Conservation (phyloP, 768 basidiomycete species). For the Macrolepiota albuminosa region DNA sequence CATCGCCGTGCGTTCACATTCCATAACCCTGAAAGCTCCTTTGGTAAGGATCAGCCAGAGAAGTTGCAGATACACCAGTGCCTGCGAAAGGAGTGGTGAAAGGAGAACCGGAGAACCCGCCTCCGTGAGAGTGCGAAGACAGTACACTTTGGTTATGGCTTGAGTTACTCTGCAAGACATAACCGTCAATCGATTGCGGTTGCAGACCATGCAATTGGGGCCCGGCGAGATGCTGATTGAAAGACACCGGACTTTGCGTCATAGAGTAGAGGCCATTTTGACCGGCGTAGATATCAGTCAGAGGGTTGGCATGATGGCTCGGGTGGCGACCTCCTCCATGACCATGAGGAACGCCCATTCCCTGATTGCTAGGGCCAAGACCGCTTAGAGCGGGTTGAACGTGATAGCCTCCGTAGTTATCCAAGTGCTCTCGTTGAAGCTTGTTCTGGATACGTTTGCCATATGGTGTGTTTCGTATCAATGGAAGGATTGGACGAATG, state of each 20-base stretch:
- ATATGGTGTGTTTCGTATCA: conserved; percentile 98
- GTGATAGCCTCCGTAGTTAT: conserved; percentile 57
- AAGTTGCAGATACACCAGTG: conserved; percentile 43
- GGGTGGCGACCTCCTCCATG: conserved; percentile 49
- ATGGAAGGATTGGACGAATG: conserved; percentile 95
- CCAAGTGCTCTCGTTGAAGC: conserved; percentile 89
- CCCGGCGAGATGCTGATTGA: conserved; percentile 50
- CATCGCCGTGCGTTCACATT: conserved; percentile 50
- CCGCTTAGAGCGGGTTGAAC: conserved; percentile 57
- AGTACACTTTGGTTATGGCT: conserved; percentile 55
- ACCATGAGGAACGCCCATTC: conserved; percentile 36
- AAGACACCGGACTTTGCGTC: conserved; percentile 48
- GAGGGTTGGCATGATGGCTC: conserved; percentile 42
- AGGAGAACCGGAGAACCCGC: conserved; percentile 54
- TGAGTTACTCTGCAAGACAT: conserved; percentile 72
- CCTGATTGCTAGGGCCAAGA: conserved; percentile 54
- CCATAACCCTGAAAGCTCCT: conserved; percentile 60
- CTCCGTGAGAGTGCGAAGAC: conserved; percentile 51
- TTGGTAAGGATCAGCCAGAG: conserved; percentile 73
- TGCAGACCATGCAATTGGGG: conserved; percentile 58
- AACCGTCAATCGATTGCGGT: conserved; percentile 73
- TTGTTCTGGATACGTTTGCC: conserved; percentile 99
- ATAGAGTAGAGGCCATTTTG: conserved; percentile 61
- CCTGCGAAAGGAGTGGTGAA: conserved; percentile 50
- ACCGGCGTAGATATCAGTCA: conserved; percentile 62